Evolutionary conservation across 345 rosid species (phyloP), one percentile per base, ranked within the genome.

Genomic region (Limnanthes douglasii): DNA sequence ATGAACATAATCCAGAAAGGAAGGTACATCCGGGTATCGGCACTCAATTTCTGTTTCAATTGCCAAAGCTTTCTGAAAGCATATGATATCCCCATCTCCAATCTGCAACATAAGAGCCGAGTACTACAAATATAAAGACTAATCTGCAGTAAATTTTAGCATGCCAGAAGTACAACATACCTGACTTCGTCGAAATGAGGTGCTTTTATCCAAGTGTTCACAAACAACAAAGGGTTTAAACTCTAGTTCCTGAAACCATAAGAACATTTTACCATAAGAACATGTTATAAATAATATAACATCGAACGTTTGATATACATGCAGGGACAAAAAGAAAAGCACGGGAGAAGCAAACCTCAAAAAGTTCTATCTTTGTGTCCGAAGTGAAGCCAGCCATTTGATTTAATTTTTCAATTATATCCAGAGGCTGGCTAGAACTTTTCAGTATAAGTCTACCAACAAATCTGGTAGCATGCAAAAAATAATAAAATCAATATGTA

Each of bases 81-180:
- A 77, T n/a, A 69, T 47, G 29, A 76, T 69, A 50, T 77, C 86
- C 14, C 86, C 86, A 57, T 77, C 86, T 65, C 72, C 78, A 39
- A 77, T 55, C 86, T 77, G 59, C 24, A 57, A 22, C 20, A 4
- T n/a, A n/a, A n/a, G n/a, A n/a, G n/a, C n/a, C n/a, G n/a, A n/a
- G n/a, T n/a, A n/a, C n/a, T n/a, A n/a, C n/a, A n/a, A n/a, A 26
- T 15, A 48, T 14, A 29, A n/a, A 51, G 33, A 42, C 35, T 33
- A 12, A 39, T 11, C 18, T 15, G 15, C 29, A 13, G 36, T 4
- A 48, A 30, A 29, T 15, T 15, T 41, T 18, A 35, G 23, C 31
- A 56, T n/a, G n/a, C n/a, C n/a, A n/a, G n/a, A 25, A 3, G n/a
- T 4, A 43, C 15, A 2, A n/a, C n/a, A n/a, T 43, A 78, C 90